Evolutionary conservation across 306 rosid genomes (phyloP).

Genomic region (Rubus parviflorus): DNA sequence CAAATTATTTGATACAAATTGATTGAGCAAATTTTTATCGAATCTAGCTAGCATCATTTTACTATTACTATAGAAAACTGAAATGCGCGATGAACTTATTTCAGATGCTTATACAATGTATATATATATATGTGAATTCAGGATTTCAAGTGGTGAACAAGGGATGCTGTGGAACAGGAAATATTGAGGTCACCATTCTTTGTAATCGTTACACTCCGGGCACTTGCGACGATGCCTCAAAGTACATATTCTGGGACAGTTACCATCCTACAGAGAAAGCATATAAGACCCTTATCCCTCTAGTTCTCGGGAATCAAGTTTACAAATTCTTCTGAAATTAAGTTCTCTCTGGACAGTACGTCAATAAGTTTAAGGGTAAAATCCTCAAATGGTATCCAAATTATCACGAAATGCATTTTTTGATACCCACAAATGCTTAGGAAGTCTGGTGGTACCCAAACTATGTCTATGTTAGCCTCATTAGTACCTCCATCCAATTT

Average conservation of each 20-base stretch:
- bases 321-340: conserved; percentile 41
- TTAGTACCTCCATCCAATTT: too few relatives aligned
- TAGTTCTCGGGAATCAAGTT: conserved; percentile 31
- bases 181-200: conserved; percentile 42
- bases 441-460: too few relatives aligned
- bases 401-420: too few relatives aligned
- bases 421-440: too few relatives aligned
- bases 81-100: background rate
- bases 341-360: too few relatives aligned
- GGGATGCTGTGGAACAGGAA: conserved; percentile 84
- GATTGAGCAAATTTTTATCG: too few relatives aligned
- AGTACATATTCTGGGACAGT: conserved; percentile 68
- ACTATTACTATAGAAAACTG: background rate
- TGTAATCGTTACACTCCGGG: conserved; percentile 37
- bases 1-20: too few relatives aligned
- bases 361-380: too few relatives aligned
- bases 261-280: conserved; percentile 56
- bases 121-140: conserved; percentile 16
- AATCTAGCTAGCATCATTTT: too few relatives aligned
- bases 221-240: conserved; percentile 39
- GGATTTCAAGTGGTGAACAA: conserved; percentile 53
- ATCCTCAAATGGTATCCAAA: too few relatives aligned
- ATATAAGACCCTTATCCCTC: conserved; percentile 30
- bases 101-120: background rate
- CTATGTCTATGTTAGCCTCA: too few relatives aligned